Conservation (phyloP, 2,329 filamentous ascomycete species). For the Neopestalotiopsis sp. region DNA sequence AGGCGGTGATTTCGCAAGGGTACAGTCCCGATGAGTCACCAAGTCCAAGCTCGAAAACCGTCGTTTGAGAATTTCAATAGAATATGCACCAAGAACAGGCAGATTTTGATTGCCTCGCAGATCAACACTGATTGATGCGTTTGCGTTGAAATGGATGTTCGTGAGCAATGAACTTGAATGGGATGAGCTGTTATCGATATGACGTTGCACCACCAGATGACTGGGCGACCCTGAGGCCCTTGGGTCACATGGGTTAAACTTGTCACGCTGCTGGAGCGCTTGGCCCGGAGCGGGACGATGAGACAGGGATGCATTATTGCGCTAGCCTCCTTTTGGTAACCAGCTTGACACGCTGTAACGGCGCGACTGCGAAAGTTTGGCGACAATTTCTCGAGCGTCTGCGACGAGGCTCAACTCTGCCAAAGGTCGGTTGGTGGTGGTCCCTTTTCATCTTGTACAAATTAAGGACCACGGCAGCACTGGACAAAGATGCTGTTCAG, state of each 20-base stretch:
- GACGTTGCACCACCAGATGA: slow-evolving; percentile 12
- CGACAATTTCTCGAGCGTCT: background rate
- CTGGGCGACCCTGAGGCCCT: slow-evolving; percentile 4
- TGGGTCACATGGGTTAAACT: slow-evolving; percentile 13
- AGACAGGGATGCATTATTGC: background rate
- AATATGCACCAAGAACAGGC: slow-evolving; percentile 8
- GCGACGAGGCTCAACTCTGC: background rate
- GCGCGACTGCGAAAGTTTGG: background rate
- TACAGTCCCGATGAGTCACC: slow-evolving; percentile 10
- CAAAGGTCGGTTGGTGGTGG: background rate
- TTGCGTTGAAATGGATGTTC: slow-evolving; percentile 2
- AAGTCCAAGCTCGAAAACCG: background rate
- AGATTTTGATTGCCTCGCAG: slow-evolving; percentile 10
- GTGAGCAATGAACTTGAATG: background rate
- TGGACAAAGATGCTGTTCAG: slow-evolving; percentile 14
- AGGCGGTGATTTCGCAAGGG: background rate
- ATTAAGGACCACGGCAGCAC: background rate
- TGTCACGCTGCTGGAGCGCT: slow-evolving; percentile 2
- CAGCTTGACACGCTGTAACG: slow-evolving; percentile 18
- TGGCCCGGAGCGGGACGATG: background rate
- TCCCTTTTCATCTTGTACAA: background rate
- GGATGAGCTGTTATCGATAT: background rate
- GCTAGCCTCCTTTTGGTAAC: slow-evolving; percentile 17
- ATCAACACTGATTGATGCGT: background rate
- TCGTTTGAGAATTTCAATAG: background rate